phyloP scores from a whole-genome alignment of 306 rosid species.

The Datisca glomerata region DNA sequence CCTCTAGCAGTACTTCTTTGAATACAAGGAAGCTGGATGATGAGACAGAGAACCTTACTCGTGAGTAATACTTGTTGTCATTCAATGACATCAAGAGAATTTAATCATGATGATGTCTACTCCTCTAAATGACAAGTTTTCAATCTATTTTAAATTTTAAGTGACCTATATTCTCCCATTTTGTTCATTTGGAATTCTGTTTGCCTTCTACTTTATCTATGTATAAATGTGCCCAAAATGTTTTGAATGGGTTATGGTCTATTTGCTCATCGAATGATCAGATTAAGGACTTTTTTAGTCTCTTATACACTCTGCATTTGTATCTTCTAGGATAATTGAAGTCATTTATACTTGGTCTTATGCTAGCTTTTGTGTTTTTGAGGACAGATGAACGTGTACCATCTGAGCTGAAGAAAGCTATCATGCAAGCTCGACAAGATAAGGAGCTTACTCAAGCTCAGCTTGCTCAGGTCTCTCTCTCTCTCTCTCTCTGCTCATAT shows the following conservation, averaged over 20 bases:
- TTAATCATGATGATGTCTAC: no score
- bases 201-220: not conserved
- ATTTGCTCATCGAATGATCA: not conserved
- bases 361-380: not conserved
- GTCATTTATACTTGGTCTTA: no score
- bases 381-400: constrained; percentile 38
- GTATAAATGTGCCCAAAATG: not conserved
- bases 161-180: no score
- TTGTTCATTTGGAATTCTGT: not conserved
- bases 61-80: constrained; percentile 24
- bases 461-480: constrained; percentile 14
- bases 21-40: constrained; percentile 88
- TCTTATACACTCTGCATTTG: no score
- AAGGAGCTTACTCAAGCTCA: constrained; percentile 51
- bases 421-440: constrained; percentile 45
- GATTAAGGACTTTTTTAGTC: no score
- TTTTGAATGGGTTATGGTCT: not conserved
- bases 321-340: no score
- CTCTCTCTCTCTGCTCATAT: not conserved
- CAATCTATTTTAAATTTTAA: no score
- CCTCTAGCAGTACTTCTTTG: constrained; percentile 67
- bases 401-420: constrained; percentile 48
- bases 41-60: constrained; percentile 69
- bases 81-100: no score
- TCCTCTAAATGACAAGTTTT: no score